Evolutionary conservation across 164 flowering plant species (phyloP), one percentile per base, ranked within the genome.

Genomic region (Liquidambar formosana): DNA sequence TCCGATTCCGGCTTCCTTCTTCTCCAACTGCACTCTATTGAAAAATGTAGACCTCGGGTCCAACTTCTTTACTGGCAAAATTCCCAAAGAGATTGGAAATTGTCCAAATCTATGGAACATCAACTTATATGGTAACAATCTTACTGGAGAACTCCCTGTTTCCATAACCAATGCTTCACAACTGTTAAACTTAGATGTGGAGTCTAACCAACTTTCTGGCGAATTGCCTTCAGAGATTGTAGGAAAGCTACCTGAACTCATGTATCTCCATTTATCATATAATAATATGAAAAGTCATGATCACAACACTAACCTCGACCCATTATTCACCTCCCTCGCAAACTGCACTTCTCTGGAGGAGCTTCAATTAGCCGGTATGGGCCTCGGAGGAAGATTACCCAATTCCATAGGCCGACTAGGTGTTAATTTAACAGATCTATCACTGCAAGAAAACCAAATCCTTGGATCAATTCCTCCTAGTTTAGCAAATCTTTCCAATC

Each of bases 251-350:
- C 59, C 51, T 1, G 1, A 1, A 0, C 75, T 87, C 5, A 1
- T 4, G 0, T 67, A 16, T 52, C 82, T 87, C 49, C 85, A 81
- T 57, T 61, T 85, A 44, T 81, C 91, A 10, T 43, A 73, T 48
- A 87, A 87, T 38, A 25, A 71, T 12, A 77, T 87, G 76, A 23
- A 44, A 0, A 84, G 91, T 68, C 83, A 83, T 61, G 85, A 85
- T 45, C 13, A 52, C 62, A 87, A 85, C 76, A 80, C 80, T 8
- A 82, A 83, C 69, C 87, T 87, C 8, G 65, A 66, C 0, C 80
- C 86, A 5, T 85, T 87, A 73, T 83, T 87, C 61, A 38, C 61
- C 8, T 63, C 89, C 26, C 83, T 88, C 19, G 25, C 57, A 4
- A 88, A 87, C 57, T 85, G 87, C 71, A 69, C 76, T 0, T 0